Base-by-base conservation (phyloP, 306 rosid species). In the Astragalus glycyphyllos region DNA sequence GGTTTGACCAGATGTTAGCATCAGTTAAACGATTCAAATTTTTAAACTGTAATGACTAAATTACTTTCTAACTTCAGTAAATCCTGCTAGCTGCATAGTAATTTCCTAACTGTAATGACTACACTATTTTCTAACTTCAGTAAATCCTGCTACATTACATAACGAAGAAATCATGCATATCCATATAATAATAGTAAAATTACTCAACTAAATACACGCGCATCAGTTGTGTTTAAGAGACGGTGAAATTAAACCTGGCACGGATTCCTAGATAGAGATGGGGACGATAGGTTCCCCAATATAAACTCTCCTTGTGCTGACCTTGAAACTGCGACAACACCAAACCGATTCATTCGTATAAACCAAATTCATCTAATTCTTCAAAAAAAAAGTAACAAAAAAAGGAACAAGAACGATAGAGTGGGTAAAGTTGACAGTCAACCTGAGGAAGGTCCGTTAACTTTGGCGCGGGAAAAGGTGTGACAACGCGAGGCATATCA, bases 201-300 rank as follows among this genome's bases (percentile, higher is more conserved):
- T 8, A 45, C 34, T 49, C 8, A 23, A 20, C 23, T 0, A 40
- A 17, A 13, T 6, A 40, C 5, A 29, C 3, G 61, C 1, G 5
- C 5, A 5, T 6, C 40, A 10, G 40, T 34, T 9, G 9, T 20
- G 16, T 8, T 71, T 61, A 41, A 13, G 23, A 45, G 16, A 73
- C 35, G 37, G 51, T 48, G 59, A 63, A 8, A 13, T n/a, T 45
- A 70, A 66, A 89, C 98, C 98, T 90, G 9, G 98, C 88, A 41
- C 98, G 92, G 69, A 94, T 73, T 75, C 98, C 98, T 6, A 94
- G 85, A 81, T 94, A 94, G 4, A 81, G 84, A 48, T 89, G 96
- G 16, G 98, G 98, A 13, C 98, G 97, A 80, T 90, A 90, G 11
- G 98, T 94, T 82, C 98, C 98, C 97, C 98, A 94, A 45, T 90